Conservation (phyloP, 176 grass and related monocot genomes). For the Zizania latifolia region DNA sequence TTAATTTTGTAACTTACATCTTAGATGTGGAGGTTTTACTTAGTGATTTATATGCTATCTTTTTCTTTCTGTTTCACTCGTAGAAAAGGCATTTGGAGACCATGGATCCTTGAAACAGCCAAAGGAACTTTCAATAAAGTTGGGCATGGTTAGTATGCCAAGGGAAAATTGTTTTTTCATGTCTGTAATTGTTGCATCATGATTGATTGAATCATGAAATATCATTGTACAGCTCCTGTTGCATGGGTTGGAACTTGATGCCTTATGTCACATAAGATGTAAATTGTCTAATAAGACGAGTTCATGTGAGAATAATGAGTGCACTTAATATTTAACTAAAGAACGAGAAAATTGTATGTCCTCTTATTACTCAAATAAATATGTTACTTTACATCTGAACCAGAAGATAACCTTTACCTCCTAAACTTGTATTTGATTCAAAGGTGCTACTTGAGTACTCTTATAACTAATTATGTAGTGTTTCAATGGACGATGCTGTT, state of each 20-base stretch:
- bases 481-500: background rate
- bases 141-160: constrained; percentile 67
- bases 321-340: background rate
- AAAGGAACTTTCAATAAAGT: constrained; percentile 96
- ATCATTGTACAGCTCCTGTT: background rate
- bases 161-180: background rate
- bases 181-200: background rate
- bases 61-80: constrained; percentile 5
- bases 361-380: background rate
- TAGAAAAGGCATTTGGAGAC: constrained; percentile 88
- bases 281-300: background rate
- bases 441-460: background rate
- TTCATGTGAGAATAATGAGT: background rate
- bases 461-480: background rate
- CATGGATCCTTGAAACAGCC: constrained; percentile 80
- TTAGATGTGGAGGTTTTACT: background rate
- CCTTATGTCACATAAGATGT: background rate
- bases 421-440: background rate
- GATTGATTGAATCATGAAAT: background rate
- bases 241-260: background rate
- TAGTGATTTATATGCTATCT: background rate
- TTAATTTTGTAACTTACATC: constrained; percentile 2
- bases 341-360: background rate
- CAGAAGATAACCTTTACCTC: background rate
- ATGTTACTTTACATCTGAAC: background rate